Percentiles rank a stretch among this genome's conserved stretches.
Conservation (phyloP, 331 rosid species). For the Prunus yedoensis region DNA sequence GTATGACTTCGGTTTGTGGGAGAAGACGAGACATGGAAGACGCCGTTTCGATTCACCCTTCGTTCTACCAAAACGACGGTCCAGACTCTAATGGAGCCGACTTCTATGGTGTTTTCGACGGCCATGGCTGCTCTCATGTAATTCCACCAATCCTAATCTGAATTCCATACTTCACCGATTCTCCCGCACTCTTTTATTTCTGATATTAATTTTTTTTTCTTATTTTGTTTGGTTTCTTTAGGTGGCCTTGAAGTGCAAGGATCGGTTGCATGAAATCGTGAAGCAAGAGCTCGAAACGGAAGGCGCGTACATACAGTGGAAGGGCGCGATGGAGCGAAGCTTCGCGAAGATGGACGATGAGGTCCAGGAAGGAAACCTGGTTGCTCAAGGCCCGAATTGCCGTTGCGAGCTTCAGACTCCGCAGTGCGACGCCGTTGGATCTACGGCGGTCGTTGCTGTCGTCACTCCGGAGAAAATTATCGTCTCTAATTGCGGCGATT, state of each 20-base stretch:
- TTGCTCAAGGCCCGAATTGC: conserved; percentile 25
- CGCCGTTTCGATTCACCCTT: conserved; percentile 58
- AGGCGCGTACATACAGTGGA: conserved; percentile 31
- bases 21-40: conserved; percentile 95
- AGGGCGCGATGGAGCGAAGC: conserved; percentile 40
- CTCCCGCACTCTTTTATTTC: neutral
- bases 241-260: conserved; percentile 85
- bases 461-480: conserved; percentile 56
- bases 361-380: conserved; percentile 36
- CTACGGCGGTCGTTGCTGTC: conserved; percentile 72
- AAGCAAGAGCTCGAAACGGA: conserved; percentile 45
- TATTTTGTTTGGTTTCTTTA: neutral
- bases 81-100: conserved; percentile 23
- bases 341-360: conserved; percentile 63
- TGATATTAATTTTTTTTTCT: neutral
- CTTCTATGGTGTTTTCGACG: conserved; percentile 85
- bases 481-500: conserved; percentile 90
- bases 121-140: conserved; percentile 99
- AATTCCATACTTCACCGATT: no score
- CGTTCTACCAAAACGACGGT: conserved; percentile 13
- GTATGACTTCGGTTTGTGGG: conserved; percentile 84
- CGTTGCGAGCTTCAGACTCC: conserved; percentile 61
- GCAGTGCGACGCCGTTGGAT: conserved; percentile 86
- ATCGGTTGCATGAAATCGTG: conserved; percentile 67
- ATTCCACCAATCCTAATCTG: neutral